A percentile compares a stretch with the other conserved stretches of the same genome.
These are phyloP conservation scores for Piper longum DNA, from an alignment of 164 flowering plant species.

Conservation along the genomic window DNA sequence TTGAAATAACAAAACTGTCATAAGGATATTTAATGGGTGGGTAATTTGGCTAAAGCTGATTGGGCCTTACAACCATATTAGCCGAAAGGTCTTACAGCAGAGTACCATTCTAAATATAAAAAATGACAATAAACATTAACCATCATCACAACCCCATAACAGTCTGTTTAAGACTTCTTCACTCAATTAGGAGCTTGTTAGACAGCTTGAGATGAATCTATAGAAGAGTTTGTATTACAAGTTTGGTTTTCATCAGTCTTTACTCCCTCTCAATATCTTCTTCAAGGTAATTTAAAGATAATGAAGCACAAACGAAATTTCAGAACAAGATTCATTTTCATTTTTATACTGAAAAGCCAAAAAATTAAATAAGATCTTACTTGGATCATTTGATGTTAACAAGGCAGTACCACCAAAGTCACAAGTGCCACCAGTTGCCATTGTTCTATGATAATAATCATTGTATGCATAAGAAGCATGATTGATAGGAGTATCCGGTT, in stretches of 20 bases:
- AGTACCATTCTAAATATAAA: too few relatives aligned
- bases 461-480: slow-evolving; percentile 91
- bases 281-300: not conserved
- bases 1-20: too few relatives aligned
- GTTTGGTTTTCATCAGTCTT: not conserved
- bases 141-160: too few relatives aligned
- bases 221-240: not conserved
- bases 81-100: too few relatives aligned
- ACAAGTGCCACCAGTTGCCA: slow-evolving; percentile 65
- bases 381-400: slow-evolving; percentile 49
- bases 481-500: slow-evolving; percentile 35
- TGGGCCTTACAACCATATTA: too few relatives aligned
- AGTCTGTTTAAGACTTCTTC: not conserved
- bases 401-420: slow-evolving; percentile 74
- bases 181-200: not conserved
- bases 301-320: not conserved
- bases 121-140: too few relatives aligned
- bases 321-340: not conserved
- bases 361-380: slow-evolving; percentile 26
- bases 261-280: not conserved
- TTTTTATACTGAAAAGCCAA: not conserved
- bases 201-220: not conserved
- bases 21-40: too few relatives aligned
- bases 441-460: slow-evolving; percentile 70
- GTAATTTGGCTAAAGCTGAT: too few relatives aligned